These are phyloP conservation scores for Viola pubescens DNA, from an alignment of 441 rosid species.

Conservation along the genomic window DNA sequence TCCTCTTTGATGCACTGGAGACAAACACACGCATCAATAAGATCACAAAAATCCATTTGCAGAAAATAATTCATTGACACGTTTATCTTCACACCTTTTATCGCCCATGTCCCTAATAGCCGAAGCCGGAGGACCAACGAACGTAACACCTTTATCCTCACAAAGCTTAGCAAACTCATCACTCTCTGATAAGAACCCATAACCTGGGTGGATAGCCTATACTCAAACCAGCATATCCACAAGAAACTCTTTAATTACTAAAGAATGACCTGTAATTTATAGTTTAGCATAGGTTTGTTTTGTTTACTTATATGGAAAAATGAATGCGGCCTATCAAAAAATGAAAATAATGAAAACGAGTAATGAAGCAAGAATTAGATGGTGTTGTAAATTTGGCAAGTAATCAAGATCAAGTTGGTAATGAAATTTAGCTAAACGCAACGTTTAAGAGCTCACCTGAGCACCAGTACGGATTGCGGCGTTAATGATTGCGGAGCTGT, in stretches of 20 bases:
- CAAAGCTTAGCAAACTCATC: constrained; percentile 77
- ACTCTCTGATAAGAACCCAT: constrained; percentile 87
- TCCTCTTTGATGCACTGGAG: constrained; percentile 82
- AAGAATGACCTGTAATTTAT: too few species aligned
- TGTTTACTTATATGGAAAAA: too few species aligned
- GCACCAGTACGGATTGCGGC: constrained; percentile 84
- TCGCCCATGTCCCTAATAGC: constrained; percentile 96
- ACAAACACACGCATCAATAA: constrained; percentile 14
- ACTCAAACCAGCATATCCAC: constrained; percentile 25
- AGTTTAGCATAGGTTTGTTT: too few species aligned
- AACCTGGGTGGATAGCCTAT: constrained; percentile 94
- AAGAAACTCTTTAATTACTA: constrained; percentile 1
- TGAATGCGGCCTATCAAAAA: not conserved
- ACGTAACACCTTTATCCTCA: constrained; percentile 68
- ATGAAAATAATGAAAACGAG: not conserved
- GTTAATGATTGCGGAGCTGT: constrained; percentile 47
- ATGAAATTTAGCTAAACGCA: not conserved
- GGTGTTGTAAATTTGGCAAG: too few species aligned
- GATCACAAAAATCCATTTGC: not conserved
- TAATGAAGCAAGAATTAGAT: too few species aligned
- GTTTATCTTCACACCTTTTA: constrained; percentile 44
- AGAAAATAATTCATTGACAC: constrained; percentile 3
- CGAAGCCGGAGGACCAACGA: constrained; percentile 90
- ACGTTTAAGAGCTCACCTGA: constrained; percentile 38
- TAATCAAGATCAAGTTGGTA: too few species aligned